Conservation (phyloP, 495 filamentous ascomycete genomes). For the Xylaria curta region DNA sequence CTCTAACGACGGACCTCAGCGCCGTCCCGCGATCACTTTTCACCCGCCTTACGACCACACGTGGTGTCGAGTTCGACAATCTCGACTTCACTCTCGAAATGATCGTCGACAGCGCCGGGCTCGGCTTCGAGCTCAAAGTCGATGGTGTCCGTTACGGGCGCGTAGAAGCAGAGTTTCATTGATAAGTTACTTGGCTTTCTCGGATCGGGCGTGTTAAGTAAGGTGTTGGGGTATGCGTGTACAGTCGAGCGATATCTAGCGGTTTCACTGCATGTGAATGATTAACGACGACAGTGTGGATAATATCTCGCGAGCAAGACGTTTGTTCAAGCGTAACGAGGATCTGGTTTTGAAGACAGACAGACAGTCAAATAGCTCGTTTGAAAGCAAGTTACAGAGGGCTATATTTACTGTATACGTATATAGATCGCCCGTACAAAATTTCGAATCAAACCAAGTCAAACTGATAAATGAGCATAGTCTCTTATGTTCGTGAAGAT, state of each 20-base stretch:
- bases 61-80: slow-evolving; percentile 75
- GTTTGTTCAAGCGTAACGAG: background rate
- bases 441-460: background rate
- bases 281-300: background rate
- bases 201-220: background rate
- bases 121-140: slow-evolving; percentile 76
- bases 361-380: background rate
- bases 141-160: slow-evolving; percentile 74
- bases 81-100: slow-evolving; percentile 78
- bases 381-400: background rate
- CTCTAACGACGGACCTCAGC: slow-evolving; percentile 74
- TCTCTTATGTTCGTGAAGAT: background rate
- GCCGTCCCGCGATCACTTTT: slow-evolving; percentile 71
- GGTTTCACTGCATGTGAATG: background rate
- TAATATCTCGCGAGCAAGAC: background rate
- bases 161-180: slow-evolving; percentile 75
- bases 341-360: background rate
- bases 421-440: background rate
- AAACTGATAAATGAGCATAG: background rate
- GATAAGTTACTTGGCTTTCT: background rate
- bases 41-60: slow-evolving; percentile 71
- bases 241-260: background rate
- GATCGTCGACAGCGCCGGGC: slow-evolving; percentile 72
- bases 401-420: background rate
- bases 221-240: background rate